Base-by-base conservation (phyloP, 495 filamentous ascomycete genomes). In the Aspergillus sclerotioniger region DNA sequence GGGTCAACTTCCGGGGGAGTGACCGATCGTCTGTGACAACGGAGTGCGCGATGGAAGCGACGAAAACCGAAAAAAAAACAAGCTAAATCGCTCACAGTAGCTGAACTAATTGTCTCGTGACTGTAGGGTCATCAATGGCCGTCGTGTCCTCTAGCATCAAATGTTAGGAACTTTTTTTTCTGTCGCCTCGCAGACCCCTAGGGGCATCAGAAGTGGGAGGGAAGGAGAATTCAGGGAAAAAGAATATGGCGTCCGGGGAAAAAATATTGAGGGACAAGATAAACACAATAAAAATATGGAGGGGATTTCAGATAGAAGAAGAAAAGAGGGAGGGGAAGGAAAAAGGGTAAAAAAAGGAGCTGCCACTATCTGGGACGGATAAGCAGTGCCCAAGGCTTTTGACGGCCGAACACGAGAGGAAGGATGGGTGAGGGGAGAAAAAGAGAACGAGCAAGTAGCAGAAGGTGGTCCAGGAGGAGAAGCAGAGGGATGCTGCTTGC, bases 121-220 rank as follows among this genome's bases (percentile, higher is more conserved):
- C 54, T 55, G 60, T 59, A 49, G 59, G 53, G 60, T 62, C 62
- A 67, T 67, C 60, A 69, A 63, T 63, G 62, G 53, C 57, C 32
- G 58, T 56, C 60, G 67, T 69, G 64, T 67, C 64, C 59, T 67
- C 45, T 62, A 63, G 65, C 61, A 68, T 62, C 56, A 63, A 59
- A 45, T 28, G 47, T 60, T 58, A 43, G 45, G 31, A 56, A 49
- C 39, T 45, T 56, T 56, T 56, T 62, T 62, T 66, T 60, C 53
- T 58, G 53, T 60, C 56, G 51, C 61, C 59, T 60, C 33, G 53
- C 53, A 39, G 35, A 50, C 37, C 51, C 39, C 48, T 48, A 53
- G 47, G 60, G 43, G 37, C 48, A 60, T 55, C 59, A 49, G 54
- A 46, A 49, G 63, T 59, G 55, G 51, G 35, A 53, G 12, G 15